These are phyloP conservation scores for Erysimum cheiri DNA, from an alignment of 441 rosid species.

Conservation along the genomic window DNA sequence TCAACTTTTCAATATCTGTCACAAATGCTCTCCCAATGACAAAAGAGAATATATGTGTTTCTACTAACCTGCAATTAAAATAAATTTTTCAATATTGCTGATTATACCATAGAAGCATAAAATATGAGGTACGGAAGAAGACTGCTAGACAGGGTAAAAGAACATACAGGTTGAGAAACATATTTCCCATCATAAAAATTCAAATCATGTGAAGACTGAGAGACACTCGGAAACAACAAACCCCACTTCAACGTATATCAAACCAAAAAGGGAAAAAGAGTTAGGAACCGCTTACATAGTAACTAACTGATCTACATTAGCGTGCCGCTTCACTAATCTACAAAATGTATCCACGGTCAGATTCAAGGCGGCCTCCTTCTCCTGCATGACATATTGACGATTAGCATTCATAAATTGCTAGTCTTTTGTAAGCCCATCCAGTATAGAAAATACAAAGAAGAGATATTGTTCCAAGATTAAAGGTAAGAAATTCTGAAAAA, in stretches of 20 bases:
- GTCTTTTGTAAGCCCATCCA: slow-evolving; percentile 27
- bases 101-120: slow-evolving; percentile 33
- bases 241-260: slow-evolving; percentile 22
- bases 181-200: slow-evolving; percentile 1
- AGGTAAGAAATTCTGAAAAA: slow-evolving; percentile 4
- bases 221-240: slow-evolving; percentile 28
- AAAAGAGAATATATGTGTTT: slow-evolving; percentile 98
- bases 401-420: slow-evolving; percentile 41
- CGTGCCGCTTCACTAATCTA: slow-evolving; percentile 97
- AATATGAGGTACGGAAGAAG: slow-evolving; percentile 26
- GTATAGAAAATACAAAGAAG: slow-evolving; percentile 18
- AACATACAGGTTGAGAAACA: slow-evolving; percentile 13
- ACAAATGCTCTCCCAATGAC: slow-evolving; percentile 99
- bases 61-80: slow-evolving; percentile 88
- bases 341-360: slow-evolving; percentile 89
- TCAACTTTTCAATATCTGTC: slow-evolving; percentile 95
- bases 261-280: slow-evolving; percentile 31
- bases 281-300: slow-evolving; percentile 67
- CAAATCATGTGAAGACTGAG: slow-evolving; percentile 28
- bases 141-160: slow-evolving; percentile 29
- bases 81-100: slow-evolving; percentile 45
- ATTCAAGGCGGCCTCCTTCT: slow-evolving; percentile 98
- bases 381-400: slow-evolving; percentile 66
- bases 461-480: slow-evolving; percentile 23
- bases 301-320: slow-evolving; percentile 95